phyloP scores from a whole-genome alignment of 129 eudicot genomes.

The Scalesia atractyloides region DNA sequence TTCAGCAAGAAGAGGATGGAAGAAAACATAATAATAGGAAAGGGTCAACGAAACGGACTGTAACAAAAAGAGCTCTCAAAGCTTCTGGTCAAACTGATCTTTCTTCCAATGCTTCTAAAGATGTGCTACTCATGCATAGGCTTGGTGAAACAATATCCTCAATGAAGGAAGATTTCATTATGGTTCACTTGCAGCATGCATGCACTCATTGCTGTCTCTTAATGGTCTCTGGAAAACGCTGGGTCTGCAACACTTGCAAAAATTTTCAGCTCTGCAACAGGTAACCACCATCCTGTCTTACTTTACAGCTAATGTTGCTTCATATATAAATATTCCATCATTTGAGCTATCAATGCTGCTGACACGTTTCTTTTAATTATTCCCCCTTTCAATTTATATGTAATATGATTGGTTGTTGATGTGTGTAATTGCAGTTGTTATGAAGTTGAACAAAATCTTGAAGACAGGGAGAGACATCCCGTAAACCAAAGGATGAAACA shows the following conservation, averaged over 20 bases:
- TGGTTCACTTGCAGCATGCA: constrained; percentile 97
- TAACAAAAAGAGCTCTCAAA: constrained; percentile 78
- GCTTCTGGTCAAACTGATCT: constrained; percentile 93
- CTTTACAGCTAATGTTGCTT: too few species aligned
- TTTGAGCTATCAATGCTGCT: too few species aligned
- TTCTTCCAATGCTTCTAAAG: constrained; percentile 93
- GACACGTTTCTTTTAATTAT: neutral
- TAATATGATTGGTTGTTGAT: neutral
- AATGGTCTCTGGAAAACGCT: constrained; percentile 87
- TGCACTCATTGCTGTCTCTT: constrained; percentile 88
- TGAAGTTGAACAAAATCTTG: constrained; percentile 66
- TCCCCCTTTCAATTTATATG: neutral
- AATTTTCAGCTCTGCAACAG: constrained; percentile 86
- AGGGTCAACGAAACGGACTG: constrained; percentile 64
- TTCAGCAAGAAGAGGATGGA: constrained; percentile 89
- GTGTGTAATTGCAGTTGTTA: constrained; percentile 60
- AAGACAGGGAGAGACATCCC: constrained; percentile 90
- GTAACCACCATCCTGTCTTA: constrained; percentile 39
- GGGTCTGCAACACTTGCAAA: constrained; percentile 88
- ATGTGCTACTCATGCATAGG: constrained; percentile 89
- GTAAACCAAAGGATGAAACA: constrained; percentile 74
- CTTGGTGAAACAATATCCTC: constrained; percentile 94
- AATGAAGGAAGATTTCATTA: constrained; percentile 98
- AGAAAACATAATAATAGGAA: constrained; percentile 69
- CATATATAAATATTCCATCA: too few species aligned